These are phyloP conservation scores for Omphalea diandra DNA, from an alignment of 441 rosid species.

Conservation along the genomic window DNA sequence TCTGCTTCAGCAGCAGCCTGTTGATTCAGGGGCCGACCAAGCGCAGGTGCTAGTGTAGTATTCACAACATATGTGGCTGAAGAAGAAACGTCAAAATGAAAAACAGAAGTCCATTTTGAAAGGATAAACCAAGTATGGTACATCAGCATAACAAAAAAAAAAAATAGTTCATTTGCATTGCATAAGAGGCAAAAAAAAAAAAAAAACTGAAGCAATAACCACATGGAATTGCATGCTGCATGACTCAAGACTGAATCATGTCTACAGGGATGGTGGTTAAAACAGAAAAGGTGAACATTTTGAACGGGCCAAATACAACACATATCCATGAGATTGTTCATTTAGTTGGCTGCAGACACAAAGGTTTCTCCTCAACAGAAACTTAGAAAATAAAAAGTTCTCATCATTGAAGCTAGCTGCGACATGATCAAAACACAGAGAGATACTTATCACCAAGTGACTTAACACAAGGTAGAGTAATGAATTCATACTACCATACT, in stretches of 20 bases:
- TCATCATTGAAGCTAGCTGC: background rate
- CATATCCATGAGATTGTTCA: background rate
- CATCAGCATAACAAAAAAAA: background rate
- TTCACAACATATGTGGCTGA: constrained; percentile 52
- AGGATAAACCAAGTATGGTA: background rate
- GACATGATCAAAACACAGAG: background rate
- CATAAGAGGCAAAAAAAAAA: background rate
- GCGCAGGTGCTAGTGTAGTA: constrained; percentile 48
- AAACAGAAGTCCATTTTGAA: constrained; percentile 7
- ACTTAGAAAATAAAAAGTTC: constrained; percentile 1
- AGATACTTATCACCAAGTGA: background rate
- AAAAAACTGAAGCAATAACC: background rate
- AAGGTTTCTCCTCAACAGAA: background rate
- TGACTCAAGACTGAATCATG: background rate
- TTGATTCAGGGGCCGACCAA: constrained; percentile 55
- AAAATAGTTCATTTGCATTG: background rate
- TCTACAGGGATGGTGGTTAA: background rate
- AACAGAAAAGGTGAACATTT: no score
- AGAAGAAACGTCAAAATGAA: constrained; percentile 24
- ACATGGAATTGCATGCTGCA: background rate
- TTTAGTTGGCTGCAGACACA: background rate
- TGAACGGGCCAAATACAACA: background rate
- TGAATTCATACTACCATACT: background rate
- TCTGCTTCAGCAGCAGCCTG: constrained; percentile 67
- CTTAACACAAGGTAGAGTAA: background rate